phyloP scores from a whole-genome alignment of 495 filamentous ascomycete species.

The Penicillium bovifimosum region DNA sequence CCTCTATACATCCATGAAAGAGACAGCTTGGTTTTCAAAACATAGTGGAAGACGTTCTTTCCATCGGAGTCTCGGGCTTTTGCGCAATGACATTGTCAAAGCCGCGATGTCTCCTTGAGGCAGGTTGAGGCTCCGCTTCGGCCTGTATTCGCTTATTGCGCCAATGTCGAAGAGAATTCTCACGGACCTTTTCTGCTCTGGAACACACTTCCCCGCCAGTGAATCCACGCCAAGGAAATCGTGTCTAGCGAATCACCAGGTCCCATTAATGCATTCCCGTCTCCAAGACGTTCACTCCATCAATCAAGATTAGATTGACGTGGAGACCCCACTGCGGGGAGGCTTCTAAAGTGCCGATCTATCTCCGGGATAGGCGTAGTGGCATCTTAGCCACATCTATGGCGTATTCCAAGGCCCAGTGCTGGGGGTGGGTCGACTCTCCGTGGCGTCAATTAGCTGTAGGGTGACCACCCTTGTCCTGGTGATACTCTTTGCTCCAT shows the following conservation, averaged over 20 bases:
- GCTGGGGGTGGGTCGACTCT: no score
- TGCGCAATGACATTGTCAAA: no score
- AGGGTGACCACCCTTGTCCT: not conserved
- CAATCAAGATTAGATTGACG: constrained; percentile 1
- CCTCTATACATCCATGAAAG: no score
- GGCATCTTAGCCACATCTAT: not conserved
- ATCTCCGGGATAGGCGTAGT: not conserved
- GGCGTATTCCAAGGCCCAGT: not conserved
- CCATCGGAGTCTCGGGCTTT: no score
- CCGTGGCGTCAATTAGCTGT: no score
- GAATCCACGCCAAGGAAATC: not conserved
- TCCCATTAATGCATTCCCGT: not conserved
- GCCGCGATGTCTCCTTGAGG: no score
- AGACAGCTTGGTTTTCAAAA: no score
- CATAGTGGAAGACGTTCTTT: no score
- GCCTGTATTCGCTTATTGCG: no score
- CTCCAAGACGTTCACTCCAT: not conserved
- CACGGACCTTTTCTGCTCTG: not conserved
- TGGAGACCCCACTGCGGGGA: not conserved
- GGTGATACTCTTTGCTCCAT: not conserved
- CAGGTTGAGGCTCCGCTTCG: no score
- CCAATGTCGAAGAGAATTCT: not conserved
- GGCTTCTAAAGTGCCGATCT: not conserved
- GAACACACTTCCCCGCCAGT: not conserved
- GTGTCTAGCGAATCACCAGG: not conserved